phyloP scores from a whole-genome alignment of 768 basidiomycete genomes.

The Russula ochroleuca region DNA sequence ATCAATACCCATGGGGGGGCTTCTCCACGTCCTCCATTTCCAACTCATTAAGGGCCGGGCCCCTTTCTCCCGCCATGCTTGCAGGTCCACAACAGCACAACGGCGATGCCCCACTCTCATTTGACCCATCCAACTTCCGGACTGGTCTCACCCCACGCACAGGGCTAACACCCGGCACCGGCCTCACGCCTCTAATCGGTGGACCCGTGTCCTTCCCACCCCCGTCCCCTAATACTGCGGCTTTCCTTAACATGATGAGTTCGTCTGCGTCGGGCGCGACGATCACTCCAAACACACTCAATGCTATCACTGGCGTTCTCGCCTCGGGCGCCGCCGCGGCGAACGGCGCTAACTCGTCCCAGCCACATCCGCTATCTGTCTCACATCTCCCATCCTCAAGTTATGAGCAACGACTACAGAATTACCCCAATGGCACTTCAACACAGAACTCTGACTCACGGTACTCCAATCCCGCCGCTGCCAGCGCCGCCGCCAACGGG shows the following conservation, averaged over 20 bases:
- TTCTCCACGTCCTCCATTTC: constrained; percentile 52
- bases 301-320: constrained; percentile 76
- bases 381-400: constrained; percentile 32
- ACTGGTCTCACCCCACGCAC: constrained; percentile 86
- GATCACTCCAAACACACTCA: constrained; percentile 66
- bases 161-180: constrained; percentile 82
- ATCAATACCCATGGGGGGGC: constrained; percentile 62
- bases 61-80: constrained; percentile 95
- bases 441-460: constrained; percentile 20
- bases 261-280: constrained; percentile 40
- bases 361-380: constrained; percentile 37
- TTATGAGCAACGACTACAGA: constrained; percentile 25
- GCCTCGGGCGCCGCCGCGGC: constrained; percentile 53
- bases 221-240: constrained; percentile 82
- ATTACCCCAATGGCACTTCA: constrained; percentile 23
- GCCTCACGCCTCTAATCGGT: constrained; percentile 75
- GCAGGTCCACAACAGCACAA: constrained; percentile 67
- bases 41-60: constrained; percentile 86
- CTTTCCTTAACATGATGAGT: constrained; percentile 89
- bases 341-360: constrained; percentile 53
- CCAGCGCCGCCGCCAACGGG: constrained; percentile 80
- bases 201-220: constrained; percentile 76
- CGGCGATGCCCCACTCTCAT: constrained; percentile 41
- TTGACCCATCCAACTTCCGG: constrained; percentile 70
- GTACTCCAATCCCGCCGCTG: constrained; percentile 46